Conservation (phyloP, 202 grass and related monocot genomes). For the Tripidium arundinaceum region DNA sequence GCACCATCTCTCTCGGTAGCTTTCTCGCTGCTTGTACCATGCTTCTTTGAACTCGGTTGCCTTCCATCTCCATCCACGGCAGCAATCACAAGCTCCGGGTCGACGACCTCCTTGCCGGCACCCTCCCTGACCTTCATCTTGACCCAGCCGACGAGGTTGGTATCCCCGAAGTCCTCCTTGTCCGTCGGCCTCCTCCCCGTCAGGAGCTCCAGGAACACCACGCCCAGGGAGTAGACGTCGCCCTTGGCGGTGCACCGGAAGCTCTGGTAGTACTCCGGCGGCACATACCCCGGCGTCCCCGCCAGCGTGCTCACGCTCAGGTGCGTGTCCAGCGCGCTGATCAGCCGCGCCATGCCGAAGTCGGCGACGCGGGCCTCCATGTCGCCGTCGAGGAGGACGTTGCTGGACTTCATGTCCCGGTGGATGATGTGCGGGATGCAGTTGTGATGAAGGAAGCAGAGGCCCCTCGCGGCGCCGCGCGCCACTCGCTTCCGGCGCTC, state of each 20-base stretch:
- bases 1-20: not conserved
- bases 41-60: not conserved
- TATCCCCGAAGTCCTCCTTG: conserved; percentile 93
- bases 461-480: conserved; percentile 54
- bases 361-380: conserved; percentile 75
- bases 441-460: conserved; percentile 91
- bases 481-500: conserved; percentile 52
- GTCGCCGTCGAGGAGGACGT: conserved; percentile 67
- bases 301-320: conserved; percentile 89
- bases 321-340: conserved; percentile 80
- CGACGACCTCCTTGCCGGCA: conserved; percentile 58
- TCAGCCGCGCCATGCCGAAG: conserved; percentile 87
- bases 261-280: conserved; percentile 97
- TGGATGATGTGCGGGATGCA: conserved; percentile 98
- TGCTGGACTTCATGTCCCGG: conserved; percentile 98
- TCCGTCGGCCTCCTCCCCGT: conserved; percentile 73
- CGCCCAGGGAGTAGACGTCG: conserved; percentile 84
- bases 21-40: not conserved
- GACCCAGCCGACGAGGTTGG: conserved; percentile 82
- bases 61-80: conserved; percentile 1
- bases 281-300: conserved; percentile 80
- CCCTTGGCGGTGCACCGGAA: conserved; percentile 86
- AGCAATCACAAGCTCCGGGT: conserved; percentile 39
- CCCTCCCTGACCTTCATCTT: conserved; percentile 83
- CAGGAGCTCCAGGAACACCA: conserved; percentile 75